Evolutionary conservation across 306 rosid species (phyloP).

Genomic region (Rosa multiflora): DNA sequence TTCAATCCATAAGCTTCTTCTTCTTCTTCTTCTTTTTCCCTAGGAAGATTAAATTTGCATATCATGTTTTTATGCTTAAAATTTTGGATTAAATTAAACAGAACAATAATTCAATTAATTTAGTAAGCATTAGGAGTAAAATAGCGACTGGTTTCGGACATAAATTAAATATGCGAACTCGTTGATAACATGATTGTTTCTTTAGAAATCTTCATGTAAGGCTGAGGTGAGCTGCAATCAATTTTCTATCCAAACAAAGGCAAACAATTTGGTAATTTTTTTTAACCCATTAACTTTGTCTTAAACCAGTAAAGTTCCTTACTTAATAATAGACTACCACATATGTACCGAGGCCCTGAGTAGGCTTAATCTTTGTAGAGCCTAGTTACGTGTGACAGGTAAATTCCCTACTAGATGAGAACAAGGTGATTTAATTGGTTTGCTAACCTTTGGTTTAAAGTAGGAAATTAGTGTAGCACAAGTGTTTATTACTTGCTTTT

Average conservation of each 20-base stretch:
- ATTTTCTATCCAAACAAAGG: neutral
- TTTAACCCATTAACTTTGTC: neutral
- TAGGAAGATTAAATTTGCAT: neutral
- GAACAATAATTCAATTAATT: neutral
- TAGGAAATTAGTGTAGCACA: neutral
- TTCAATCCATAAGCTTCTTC: neutral
- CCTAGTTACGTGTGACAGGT: conserved; percentile 12
- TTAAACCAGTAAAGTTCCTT: neutral
- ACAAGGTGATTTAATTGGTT: neutral
- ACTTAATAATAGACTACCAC: too few species aligned
- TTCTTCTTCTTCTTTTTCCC: too few species aligned
- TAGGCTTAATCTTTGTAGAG: neutral
- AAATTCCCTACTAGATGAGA: neutral
- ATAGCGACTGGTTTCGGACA: neutral
- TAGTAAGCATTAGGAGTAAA: neutral
- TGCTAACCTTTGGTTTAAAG: neutral
- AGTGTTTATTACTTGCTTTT: neutral
- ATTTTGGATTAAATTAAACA: neutral
- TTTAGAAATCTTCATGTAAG: conserved; percentile 15
- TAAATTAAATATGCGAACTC: neutral
- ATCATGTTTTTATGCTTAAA: neutral
- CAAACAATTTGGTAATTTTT: neutral
- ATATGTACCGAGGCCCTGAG: too few species aligned
- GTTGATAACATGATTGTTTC: neutral
- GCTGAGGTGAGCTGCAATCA: conserved; percentile 13